Base-by-base conservation (phyloP, 345 rosid species). In the Theobroma cacao region DNA sequence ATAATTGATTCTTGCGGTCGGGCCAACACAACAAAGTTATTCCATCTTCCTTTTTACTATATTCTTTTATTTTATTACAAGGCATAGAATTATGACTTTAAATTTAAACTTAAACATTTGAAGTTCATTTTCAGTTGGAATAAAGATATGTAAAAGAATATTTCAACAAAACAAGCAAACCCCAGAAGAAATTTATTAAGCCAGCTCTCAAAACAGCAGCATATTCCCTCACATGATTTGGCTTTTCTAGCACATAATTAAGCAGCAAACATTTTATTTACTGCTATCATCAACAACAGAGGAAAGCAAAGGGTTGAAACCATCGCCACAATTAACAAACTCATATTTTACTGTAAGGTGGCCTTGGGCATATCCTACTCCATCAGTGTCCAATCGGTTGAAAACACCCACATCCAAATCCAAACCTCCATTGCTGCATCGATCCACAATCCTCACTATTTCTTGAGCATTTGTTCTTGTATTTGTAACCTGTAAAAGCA, bases 301-400 rank as follows among this genome's bases (percentile, higher is more conserved):
- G 45, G 55, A 17, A 43, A 68, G 36, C 26, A 68, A 45, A 45
- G 73, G 36, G 36, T 68, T 68, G 55, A 68, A 68, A 22, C 36
- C 73, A 68, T 68, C 45, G 22, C 55, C 73, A 26, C 73, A 68
- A 2, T 68, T 31, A 45, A 68, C 73, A 68, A 68, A 68, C 13
- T 68, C 55, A 15, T 68, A 68, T 68, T 50, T 43, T 2, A 68
- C 7, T 69, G 52, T 80, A 28, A 85, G 82, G 64, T 80, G 78
- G 40, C 88, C 88, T 22, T 72, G 75, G 0, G 74, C 77, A 22
- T 76, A 1, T n/a, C 79, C 79, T 2, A 8, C 26, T 31, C 78
- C 78, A 63, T 75, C 78, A 8, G 71, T 75, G 60, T 75, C 78
- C 43, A 75, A 33, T 33, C 78, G 55, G 6, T 61, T 48, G 45